Evolutionary conservation across 2,329 filamentous ascomycete genomes (phyloP), one percentile per base, ranked within the genome.

Genomic region (Peltaster fructicola): DNA sequence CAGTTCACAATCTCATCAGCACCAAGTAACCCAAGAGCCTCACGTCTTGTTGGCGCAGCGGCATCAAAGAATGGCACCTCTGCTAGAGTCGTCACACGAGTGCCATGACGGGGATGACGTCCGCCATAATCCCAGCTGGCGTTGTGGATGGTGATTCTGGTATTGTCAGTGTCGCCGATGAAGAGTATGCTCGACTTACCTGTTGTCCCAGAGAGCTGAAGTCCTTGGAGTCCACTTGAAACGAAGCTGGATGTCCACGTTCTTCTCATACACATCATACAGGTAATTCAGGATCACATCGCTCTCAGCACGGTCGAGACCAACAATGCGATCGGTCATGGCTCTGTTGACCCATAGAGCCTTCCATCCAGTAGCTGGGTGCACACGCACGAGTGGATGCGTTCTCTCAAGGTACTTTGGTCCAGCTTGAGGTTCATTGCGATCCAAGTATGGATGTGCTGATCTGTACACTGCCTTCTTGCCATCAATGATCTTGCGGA

Each of bases 281-380:
- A 80, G 46, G 30, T 78, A 77, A 14, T 61, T 59, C 7, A 80
- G 51, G 8, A 80, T 70, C 0, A 68, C 35, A 36, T 79, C 73
- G 29, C 71, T 77, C 48, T 80, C 74, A 0, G 59, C 67, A 31
- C 65, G 65, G 36, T 80, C 73, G 0, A 80, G 46, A 0, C 73
- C 75, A 0, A 79, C 65, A 23, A 80, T 79, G 1, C 63, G 57
- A 5, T 62, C 59, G 0, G 73, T 79, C 62, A 79, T 72, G 2
- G 67, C 56, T 3, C 73, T 61, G 43, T 80, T 80, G 0, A 80
- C 74, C 57, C 63, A 80, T 0, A 80, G 56, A 0, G 70, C 59
- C 46, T 78, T 80, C 74, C 74, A 79, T 1, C 73, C 74, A 0
- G 74, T 80, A 0, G 68, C 73, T 1, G 74, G 74, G 41, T 80